Evolutionary conservation across 129 eudicot genomes (phyloP), one percentile per base, ranked within the genome.

Genomic region (Artemisia argyi): DNA sequence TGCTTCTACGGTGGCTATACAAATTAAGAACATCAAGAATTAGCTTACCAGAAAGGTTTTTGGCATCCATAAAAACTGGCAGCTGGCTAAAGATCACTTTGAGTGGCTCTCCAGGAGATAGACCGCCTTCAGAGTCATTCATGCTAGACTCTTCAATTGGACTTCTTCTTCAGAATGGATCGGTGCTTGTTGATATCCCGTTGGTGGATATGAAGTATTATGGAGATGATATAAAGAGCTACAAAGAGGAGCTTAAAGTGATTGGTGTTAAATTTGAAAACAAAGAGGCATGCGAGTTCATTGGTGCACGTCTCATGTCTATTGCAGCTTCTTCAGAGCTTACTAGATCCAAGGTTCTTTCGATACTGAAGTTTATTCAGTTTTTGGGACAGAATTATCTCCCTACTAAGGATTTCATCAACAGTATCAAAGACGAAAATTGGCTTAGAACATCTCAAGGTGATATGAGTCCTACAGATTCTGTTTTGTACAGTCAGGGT

Each of bases 81-180:
- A 81, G 81, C 68, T 86, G 88, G 92, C 28, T 83, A 69, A 75
- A 47, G 78, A 52, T 78, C 16, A 62, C 68, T 1, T 28, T 83
- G 19, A 54, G 76, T 22, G 75, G 84, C 10, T 49, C 62, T 61
- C 6, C 76, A n/a, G 64, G 84, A 15, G 65, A 68, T 28, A 59
- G 82, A 62, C 76, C 88, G 9, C 92, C 92, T 1, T 78, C 83
- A 15, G 57, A 81, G 65, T 86, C 92, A 12, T 86, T 86, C 69
- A 55, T 83, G 77, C 66, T 70, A 11, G 44, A 53, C 9, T 72
- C 86, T 15, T 63, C 82, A 3, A 55, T 65, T 16, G 84, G 80
- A 3, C 19, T 12, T 53, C 69, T 78, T 57, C 8, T 86, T 19
- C 83, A 87, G 60, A 76, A 79, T 42, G 83, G 76, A 11, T 81